phyloP scores from a whole-genome alignment of 768 basidiomycete species.

The Daedalea quercina region DNA sequence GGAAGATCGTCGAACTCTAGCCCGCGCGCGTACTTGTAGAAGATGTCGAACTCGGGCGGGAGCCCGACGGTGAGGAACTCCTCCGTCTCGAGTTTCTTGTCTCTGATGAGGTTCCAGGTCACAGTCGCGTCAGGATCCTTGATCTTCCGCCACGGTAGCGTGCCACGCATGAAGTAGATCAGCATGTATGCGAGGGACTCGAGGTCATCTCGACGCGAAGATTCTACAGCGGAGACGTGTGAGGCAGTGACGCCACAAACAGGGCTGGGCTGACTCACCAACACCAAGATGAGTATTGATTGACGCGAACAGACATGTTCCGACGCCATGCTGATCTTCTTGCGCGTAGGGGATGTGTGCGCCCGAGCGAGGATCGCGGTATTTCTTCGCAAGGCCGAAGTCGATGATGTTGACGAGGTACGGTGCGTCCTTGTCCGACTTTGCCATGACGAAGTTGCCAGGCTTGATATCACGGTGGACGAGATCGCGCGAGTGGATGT shows the following conservation, averaged over 20 bases:
- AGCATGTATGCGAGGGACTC: constrained; percentile 81
- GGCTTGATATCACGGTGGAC: constrained; percentile 98
- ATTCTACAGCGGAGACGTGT: constrained; percentile 36
- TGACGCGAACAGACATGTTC: constrained; percentile 69
- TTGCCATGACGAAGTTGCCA: constrained; percentile 88
- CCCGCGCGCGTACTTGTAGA: constrained; percentile 71
- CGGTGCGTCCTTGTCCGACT: constrained; percentile 62
- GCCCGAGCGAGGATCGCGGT: constrained; percentile 56
- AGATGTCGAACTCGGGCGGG: constrained; percentile 74
- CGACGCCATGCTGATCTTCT: constrained; percentile 72
- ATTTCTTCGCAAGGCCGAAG: constrained; percentile 81
- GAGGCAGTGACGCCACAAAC: background rate
- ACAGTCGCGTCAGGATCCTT: constrained; percentile 55
- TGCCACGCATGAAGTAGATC: constrained; percentile 73
- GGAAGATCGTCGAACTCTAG: constrained; percentile 86
- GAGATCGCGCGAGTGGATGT: constrained; percentile 91
- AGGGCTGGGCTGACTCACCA: constrained; percentile 29
- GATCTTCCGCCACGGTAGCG: constrained; percentile 72
- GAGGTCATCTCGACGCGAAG: constrained; percentile 72
- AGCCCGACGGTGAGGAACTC: constrained; percentile 67
- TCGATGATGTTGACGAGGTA: constrained; percentile 85
- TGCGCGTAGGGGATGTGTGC: constrained; percentile 69
- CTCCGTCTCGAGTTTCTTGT: constrained; percentile 62
- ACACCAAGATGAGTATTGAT: constrained; percentile 72
- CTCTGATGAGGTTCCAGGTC: constrained; percentile 75